phyloP scores from a whole-genome alignment of 1,284 basidiomycete genomes.

The Chiua sp. region DNA sequence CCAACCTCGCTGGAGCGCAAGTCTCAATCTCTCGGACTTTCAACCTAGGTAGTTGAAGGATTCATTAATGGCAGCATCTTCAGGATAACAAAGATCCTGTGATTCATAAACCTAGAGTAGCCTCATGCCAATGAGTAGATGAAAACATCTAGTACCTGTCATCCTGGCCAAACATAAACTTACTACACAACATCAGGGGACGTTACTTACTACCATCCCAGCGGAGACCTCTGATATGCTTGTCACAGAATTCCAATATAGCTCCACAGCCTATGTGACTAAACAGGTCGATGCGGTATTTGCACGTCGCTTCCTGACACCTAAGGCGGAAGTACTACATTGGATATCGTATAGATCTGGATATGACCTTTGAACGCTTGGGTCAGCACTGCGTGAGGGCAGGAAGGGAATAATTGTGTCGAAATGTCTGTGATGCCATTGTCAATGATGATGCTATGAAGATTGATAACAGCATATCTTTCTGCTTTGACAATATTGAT shows the following conservation, averaged over 20 bases:
- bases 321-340: conserved; percentile 61
- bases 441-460: conserved; percentile 67
- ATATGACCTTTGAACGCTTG: conserved; percentile 50
- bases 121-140: conserved; percentile 37
- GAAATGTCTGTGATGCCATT: conserved; percentile 70
- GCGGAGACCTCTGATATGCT: conserved; percentile 56
- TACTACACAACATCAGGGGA: background rate
- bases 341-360: conserved; percentile 68
- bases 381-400: background rate
- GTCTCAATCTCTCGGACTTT: conserved; percentile 57
- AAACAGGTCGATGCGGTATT: conserved; percentile 57
- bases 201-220: conserved; percentile 52
- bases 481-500: conserved; percentile 52
- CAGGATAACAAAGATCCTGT: conserved; percentile 59
- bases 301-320: conserved; percentile 53
- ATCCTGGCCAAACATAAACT: conserved; percentile 40
- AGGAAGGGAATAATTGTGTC: conserved; percentile 44
- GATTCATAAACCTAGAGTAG: conserved; percentile 53
- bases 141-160: conserved; percentile 76
- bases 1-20: conserved; percentile 62
- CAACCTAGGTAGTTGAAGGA: conserved; percentile 66
- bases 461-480: conserved; percentile 69
- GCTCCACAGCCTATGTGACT: conserved; percentile 67
- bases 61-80: conserved; percentile 53
- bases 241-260: conserved; percentile 66